Evolutionary conservation across 2,329 filamentous ascomycete genomes (phyloP).

Genomic region (Septoria petroselini): DNA sequence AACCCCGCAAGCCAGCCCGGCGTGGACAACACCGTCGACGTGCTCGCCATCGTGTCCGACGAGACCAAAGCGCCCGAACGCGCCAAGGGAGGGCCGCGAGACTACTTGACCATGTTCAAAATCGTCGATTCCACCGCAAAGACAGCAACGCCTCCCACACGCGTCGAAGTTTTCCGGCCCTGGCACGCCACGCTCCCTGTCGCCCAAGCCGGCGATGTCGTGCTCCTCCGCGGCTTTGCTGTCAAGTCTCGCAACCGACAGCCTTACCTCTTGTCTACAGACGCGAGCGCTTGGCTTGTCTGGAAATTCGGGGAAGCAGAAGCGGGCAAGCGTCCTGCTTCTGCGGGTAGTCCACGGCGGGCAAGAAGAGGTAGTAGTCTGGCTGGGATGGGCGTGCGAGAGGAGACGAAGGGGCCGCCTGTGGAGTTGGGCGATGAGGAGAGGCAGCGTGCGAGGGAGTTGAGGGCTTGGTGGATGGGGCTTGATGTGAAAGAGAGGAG

Average conservation of each 20-base stretch:
- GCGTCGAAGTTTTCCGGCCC: constrained; percentile 46
- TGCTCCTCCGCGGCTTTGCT: constrained; percentile 44
- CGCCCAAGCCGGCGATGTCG: constrained; percentile 43
- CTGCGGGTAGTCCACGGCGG: constrained; percentile 30
- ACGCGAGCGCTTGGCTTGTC: constrained; percentile 49
- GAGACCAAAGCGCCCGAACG: constrained; percentile 36
- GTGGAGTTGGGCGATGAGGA: constrained; percentile 49
- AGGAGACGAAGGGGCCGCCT: constrained; percentile 47
- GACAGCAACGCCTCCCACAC: neutral
- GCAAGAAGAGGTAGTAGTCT: constrained; percentile 22
- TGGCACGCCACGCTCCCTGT: constrained; percentile 44
- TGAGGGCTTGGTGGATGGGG: constrained; percentile 44
- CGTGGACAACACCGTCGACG: constrained; percentile 39
- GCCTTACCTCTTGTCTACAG: constrained; percentile 42
- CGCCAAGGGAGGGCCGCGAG: constrained; percentile 43
- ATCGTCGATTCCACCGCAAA: constrained; percentile 39
- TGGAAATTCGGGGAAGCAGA: constrained; percentile 40
- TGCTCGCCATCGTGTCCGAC: constrained; percentile 45
- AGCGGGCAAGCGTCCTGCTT: constrained; percentile 21
- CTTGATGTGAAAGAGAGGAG: neutral
- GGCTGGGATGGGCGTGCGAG: constrained; percentile 30
- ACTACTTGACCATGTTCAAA: constrained; percentile 45
- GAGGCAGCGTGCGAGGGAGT: constrained; percentile 40
- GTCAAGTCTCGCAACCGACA: constrained; percentile 43
- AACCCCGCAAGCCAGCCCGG: constrained; percentile 41